These are phyloP conservation scores for Gymnopus androsaceus DNA, from an alignment of 1,284 basidiomycete genomes.

Conservation along the genomic window DNA sequence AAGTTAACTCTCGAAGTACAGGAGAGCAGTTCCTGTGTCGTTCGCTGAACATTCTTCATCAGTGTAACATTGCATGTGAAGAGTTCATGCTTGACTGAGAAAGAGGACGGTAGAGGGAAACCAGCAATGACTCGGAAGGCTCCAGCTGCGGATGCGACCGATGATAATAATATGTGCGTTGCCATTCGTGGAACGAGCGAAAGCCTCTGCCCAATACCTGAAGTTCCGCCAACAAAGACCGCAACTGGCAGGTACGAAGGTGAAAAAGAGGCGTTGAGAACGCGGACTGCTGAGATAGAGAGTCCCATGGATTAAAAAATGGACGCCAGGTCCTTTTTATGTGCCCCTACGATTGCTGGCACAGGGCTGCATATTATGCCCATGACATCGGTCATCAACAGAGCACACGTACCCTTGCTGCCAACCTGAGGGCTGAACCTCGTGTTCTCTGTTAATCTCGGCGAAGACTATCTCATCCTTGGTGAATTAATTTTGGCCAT, in stretches of 20 bases:
- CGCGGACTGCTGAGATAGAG: too few relatives aligned
- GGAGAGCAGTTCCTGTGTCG: slow-evolving; percentile 23
- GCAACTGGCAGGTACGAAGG: slow-evolving; percentile 30
- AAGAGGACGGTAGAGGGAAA: slow-evolving; percentile 27
- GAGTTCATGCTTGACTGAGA: slow-evolving; percentile 22
- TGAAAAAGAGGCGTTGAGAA: too few relatives aligned
- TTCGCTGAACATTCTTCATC: slow-evolving; percentile 28
- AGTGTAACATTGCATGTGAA: slow-evolving; percentile 32
- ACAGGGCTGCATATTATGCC: too few relatives aligned
- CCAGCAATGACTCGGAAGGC: slow-evolving; percentile 35
- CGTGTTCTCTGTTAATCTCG: too few relatives aligned
- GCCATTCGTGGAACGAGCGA: slow-evolving; percentile 32
- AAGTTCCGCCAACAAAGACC: slow-evolving; percentile 40
- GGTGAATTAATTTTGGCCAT: too few relatives aligned
- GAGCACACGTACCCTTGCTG: too few relatives aligned
- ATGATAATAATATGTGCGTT: slow-evolving; percentile 35
- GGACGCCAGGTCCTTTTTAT: too few relatives aligned
- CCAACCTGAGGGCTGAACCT: too few relatives aligned
- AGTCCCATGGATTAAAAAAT: too few relatives aligned
- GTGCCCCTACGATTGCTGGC: too few relatives aligned
- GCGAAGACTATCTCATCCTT: too few relatives aligned
- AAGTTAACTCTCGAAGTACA: slow-evolving; percentile 38
- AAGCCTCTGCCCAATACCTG: slow-evolving; percentile 37
- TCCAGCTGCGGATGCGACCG: slow-evolving; percentile 37
- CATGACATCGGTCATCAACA: too few relatives aligned